A percentile compares a stretch with the other conserved stretches of the same genome.
phyloP scores from a whole-genome alignment of 176 grass and related monocot species.

The Chrysopogon serrulatus region DNA sequence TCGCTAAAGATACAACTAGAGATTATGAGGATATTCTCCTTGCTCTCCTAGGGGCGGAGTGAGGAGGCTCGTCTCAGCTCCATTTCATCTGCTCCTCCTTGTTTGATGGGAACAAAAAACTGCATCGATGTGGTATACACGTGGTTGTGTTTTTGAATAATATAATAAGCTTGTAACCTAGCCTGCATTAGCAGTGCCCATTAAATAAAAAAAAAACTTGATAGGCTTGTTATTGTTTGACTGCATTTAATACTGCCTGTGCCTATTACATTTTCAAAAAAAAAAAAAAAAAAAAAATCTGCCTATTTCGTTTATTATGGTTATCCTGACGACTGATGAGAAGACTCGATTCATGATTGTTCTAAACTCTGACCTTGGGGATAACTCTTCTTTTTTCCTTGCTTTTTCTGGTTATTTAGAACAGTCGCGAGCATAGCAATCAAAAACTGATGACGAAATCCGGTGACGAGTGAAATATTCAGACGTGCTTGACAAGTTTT shows the following conservation, averaged over 20 bases:
- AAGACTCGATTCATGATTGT: background rate
- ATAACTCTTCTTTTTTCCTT: background rate
- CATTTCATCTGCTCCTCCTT: background rate
- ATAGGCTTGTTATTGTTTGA: background rate
- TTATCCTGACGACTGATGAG: background rate
- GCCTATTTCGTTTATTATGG: background rate
- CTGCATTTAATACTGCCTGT: background rate
- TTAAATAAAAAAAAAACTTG: background rate
- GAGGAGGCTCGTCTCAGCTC: background rate
- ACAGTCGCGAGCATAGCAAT: background rate
- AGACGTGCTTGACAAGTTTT: background rate
- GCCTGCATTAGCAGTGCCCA: conserved; percentile 5
- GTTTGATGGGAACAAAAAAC: conserved; percentile 12
- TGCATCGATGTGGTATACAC: background rate
- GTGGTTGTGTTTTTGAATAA: conserved; percentile 26
- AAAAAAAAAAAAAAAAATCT: no score
- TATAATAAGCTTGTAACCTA: background rate
- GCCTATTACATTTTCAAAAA: no score
- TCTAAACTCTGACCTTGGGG: background rate
- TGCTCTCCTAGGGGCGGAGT: conserved; percentile 62
- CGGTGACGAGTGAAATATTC: background rate
- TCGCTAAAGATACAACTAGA: conserved; percentile 71
- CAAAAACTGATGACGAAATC: background rate
- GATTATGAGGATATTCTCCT: conserved; percentile 74
- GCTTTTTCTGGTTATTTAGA: background rate